Conservation (phyloP, 768 basidiomycete genomes). For the Tephrocybe sp. region DNA sequence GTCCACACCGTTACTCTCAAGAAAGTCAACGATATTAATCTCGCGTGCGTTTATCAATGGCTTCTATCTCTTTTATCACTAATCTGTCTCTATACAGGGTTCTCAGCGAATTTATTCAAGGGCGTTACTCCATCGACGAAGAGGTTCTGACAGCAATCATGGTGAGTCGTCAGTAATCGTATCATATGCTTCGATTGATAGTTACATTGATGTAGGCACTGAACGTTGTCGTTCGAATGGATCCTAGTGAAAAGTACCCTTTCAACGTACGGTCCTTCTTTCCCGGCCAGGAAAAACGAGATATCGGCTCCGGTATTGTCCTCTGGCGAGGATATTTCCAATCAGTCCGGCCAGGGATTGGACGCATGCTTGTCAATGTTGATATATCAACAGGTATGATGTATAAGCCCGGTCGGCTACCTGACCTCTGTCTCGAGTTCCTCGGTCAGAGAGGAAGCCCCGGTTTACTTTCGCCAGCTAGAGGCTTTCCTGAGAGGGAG, state of each 20-base stretch:
- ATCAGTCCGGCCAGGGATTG: conserved; percentile 66
- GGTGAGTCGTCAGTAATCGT: conserved; percentile 28
- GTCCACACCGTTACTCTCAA: conserved; percentile 52
- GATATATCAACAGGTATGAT: conserved; percentile 78
- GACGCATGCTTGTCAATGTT: conserved; percentile 66
- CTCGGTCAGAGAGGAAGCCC: conserved; percentile 33
- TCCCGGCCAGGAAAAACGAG: conserved; percentile 48
- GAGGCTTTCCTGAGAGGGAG: conserved; percentile 36
- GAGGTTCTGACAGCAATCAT: conserved; percentile 58
- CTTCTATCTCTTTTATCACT: background rate
- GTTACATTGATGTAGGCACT: conserved; percentile 42
- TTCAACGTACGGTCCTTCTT: conserved; percentile 79
- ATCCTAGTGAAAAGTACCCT: conserved; percentile 62
- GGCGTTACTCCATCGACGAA: conserved; percentile 67
- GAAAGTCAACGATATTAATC: conserved; percentile 55
- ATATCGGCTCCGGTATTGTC: conserved; percentile 59
- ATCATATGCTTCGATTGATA: background rate
- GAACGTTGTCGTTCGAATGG: conserved; percentile 76
- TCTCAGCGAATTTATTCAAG: conserved; percentile 57
- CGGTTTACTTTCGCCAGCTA: conserved; percentile 28
- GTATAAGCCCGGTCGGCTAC: conserved; percentile 62
- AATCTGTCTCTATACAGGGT: conserved; percentile 39
- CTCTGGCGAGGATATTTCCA: conserved; percentile 85
- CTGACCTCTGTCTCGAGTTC: conserved; percentile 57
- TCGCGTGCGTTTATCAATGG: conserved; percentile 24